Conservation (phyloP, 169 alveolate genomes). For the Plasmodium gaboni region DNA sequence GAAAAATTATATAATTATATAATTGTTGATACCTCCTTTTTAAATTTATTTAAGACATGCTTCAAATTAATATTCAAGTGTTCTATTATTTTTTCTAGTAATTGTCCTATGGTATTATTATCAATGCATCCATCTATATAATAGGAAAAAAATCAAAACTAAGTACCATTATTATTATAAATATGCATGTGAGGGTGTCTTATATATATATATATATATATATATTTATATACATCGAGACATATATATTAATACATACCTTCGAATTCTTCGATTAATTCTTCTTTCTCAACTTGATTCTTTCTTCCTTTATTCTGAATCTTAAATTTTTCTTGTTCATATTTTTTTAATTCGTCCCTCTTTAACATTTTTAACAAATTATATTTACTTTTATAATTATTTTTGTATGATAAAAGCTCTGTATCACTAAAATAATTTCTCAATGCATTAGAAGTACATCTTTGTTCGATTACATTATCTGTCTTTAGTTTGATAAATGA, state of each 20-base stretch:
- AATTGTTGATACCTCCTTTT: constrained; percentile 27
- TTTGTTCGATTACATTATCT: constrained; percentile 24
- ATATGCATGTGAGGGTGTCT: neutral
- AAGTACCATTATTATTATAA: neutral
- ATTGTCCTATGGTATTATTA: constrained; percentile 19
- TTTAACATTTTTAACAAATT: constrained; percentile 27
- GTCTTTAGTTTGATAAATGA: constrained; percentile 27
- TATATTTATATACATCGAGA: neutral
- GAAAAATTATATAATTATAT: neutral
- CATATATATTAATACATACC: constrained; percentile 11
- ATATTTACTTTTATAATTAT: constrained; percentile 28
- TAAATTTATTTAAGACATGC: constrained; percentile 18
- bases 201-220: constrained; percentile 10
- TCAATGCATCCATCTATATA: constrained; percentile 24
- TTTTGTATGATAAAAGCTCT: constrained; percentile 28
- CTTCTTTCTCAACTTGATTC: too few relatives aligned
- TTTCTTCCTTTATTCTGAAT: too few relatives aligned
- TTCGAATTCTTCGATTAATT: neutral
- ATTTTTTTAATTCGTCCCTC: neutral
- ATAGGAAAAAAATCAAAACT: too few relatives aligned
- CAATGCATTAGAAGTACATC: constrained; percentile 6
- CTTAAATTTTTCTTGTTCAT: neutral
- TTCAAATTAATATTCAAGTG: constrained; percentile 44
- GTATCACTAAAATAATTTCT: constrained; percentile 54
- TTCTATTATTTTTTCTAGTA: constrained; percentile 54